phyloP scores from a whole-genome alignment of 139 green algal species.

The Closterium sp. region DNA sequence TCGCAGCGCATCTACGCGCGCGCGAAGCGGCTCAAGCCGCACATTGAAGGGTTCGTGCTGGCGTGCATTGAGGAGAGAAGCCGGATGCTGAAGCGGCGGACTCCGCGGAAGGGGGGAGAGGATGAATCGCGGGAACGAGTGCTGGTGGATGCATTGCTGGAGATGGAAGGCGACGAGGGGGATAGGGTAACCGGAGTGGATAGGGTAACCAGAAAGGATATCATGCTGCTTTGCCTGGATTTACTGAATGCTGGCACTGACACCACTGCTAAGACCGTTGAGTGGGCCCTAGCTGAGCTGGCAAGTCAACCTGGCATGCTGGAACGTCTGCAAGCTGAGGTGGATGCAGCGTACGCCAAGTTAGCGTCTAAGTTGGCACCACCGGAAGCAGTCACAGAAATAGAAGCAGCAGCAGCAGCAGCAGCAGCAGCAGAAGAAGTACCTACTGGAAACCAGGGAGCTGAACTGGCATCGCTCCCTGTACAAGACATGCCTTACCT shows the following conservation, averaged over 20 bases:
- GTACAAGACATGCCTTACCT: background rate
- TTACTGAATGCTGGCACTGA: background rate
- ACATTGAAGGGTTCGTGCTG: background rate
- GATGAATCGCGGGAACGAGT: background rate
- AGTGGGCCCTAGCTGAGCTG: slow-evolving; percentile 1
- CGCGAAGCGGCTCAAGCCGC: background rate
- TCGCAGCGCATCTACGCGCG: background rate
- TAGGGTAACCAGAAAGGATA: background rate
- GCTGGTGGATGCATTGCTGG: background rate
- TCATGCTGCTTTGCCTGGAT: background rate
- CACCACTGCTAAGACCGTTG: background rate
- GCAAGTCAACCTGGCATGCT: background rate
- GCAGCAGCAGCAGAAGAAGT: background rate
- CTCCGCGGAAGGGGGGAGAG: background rate
- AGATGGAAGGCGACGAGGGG: background rate
- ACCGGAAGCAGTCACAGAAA: background rate
- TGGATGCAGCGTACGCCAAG: background rate
- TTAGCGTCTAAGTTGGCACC: background rate
- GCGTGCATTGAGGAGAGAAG: background rate
- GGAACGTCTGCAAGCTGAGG: background rate
- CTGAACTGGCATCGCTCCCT: background rate
- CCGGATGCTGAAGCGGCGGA: background rate
- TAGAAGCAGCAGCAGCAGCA: background rate
- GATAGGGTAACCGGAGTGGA: background rate
- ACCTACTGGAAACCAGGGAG: background rate